Percentiles rank a stretch among this genome's conserved stretches.
phyloP scores from a whole-genome alignment of 768 basidiomycete genomes.

The Agrocybe pediades region DNA sequence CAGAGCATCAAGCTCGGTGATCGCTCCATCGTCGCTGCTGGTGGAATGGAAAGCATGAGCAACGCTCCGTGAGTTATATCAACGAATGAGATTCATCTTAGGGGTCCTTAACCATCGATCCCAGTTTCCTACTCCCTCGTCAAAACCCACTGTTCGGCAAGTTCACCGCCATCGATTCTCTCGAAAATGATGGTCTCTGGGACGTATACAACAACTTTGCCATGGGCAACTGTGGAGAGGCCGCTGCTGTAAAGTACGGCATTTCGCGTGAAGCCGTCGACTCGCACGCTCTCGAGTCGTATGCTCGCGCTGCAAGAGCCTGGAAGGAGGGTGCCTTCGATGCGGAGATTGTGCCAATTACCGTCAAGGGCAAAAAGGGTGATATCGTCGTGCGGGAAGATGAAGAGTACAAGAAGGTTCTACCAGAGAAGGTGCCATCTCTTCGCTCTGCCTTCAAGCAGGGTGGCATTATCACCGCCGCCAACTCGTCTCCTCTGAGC shows the following conservation, averaged over 20 bases:
- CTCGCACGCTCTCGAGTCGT: conserved; percentile 91
- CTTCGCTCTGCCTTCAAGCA: conserved; percentile 90
- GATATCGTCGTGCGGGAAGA: conserved; percentile 90
- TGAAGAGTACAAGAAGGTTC: conserved; percentile 97
- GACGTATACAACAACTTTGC: conserved; percentile 98
- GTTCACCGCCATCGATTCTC: conserved; percentile 82
- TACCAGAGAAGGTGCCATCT: conserved; percentile 90
- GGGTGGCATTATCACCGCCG: conserved; percentile 90
- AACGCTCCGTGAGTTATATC: conserved; percentile 86
- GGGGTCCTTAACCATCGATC: not conserved
- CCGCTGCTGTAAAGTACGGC: conserved; percentile 74
- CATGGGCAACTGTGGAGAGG: conserved; percentile 98
- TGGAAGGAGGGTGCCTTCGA: conserved; percentile 87
- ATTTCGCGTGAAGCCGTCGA: conserved; percentile 91
- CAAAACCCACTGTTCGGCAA: conserved; percentile 87
- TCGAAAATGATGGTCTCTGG: conserved; percentile 92
- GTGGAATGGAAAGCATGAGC: conserved; percentile 99
- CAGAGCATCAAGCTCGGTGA: conserved; percentile 90
- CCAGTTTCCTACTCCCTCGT: conserved; percentile 82
- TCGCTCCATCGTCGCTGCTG: conserved; percentile 84
- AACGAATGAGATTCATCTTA: not conserved
- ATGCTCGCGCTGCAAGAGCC: conserved; percentile 88
- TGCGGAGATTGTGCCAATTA: conserved; percentile 87
- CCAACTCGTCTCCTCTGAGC: conserved; percentile 93
- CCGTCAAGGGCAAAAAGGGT: conserved; percentile 92